A percentile compares a stretch with the other conserved stretches of the same genome.
Evolutionary conservation across 306 rosid species (phyloP).

Genomic region (Prunus armeniaca): DNA sequence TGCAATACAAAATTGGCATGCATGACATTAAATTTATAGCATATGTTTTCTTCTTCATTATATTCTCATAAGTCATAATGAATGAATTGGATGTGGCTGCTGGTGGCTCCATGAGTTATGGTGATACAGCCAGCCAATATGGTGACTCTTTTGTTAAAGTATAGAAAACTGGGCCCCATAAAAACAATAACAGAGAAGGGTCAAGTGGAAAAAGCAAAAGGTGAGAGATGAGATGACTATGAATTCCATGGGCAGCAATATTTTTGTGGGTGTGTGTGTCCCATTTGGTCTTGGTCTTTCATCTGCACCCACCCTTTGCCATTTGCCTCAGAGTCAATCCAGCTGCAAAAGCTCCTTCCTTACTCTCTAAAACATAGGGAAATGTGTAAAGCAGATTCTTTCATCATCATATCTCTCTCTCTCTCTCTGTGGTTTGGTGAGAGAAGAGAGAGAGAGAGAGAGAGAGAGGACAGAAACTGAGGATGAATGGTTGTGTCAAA

Average conservation of each 20-base stretch:
- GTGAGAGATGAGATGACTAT: not conserved
- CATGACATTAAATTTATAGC: not conserved
- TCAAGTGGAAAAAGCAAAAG: constrained; percentile 17
- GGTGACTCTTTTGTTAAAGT: constrained; percentile 5
- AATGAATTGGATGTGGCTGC: not conserved
- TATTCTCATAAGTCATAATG: constrained; percentile 3
- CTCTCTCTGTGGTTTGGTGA: not conserved
- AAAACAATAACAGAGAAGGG: not conserved
- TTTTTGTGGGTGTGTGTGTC: not conserved
- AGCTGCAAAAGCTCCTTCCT: constrained; percentile 8
- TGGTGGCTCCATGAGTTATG: not conserved
- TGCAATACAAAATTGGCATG: too few relatives aligned
- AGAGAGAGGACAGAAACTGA: too few relatives aligned
- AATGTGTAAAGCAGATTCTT: constrained; percentile 31
- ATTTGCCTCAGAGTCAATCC: constrained; percentile 10
- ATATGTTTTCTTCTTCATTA: constrained; percentile 3
- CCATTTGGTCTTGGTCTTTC: constrained; percentile 17
- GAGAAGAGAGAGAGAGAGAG: not conserved
- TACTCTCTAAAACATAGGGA: constrained; percentile 13
- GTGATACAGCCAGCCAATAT: not conserved
- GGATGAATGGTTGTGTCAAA: not conserved
- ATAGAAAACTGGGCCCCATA: not conserved
- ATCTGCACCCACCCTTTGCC: not conserved
- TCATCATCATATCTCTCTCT: not conserved
- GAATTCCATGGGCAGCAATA: not conserved